Evolutionary conservation across 106 monocot species (phyloP), one percentile per base, ranked within the genome.

Genomic region (Allium sativum): DNA sequence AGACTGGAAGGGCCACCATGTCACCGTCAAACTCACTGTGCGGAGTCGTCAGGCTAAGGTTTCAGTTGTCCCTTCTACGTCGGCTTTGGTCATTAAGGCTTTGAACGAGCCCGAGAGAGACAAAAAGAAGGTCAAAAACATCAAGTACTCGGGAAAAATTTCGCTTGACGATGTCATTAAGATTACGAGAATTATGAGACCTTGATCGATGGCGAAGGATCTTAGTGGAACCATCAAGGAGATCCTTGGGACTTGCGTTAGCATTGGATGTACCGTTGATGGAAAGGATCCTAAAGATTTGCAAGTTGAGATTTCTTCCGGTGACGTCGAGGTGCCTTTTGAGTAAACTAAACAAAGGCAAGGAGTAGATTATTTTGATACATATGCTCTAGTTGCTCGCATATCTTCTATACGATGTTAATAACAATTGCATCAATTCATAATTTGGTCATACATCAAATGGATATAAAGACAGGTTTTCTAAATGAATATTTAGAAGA

Each of bases 11-110:
- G 85, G 85, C 44, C 81, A 81, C 60, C 77, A 80, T 11, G 81
- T 85, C 40, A 85, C 85, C 59, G 81, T 85, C 15, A 85, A 81
- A 69, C 74, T 85, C 42, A 85, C 85, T 21, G 81, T 85, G 22
- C 85, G 81, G 74, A 85, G 81, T 44, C 77, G 81, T 15, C 85
- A 85, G 76, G 85, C 85, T 6, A 74, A 85, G 65, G 81, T 85
- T 53, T 59, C 68, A 53, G 77, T 85, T 18, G 85, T 85, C 7
- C 81, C 85, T 21, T 85, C 85, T 21, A 80, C 81, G 7, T 74
- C 85, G 19, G 80, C 85, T 8, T 69, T 85, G 2, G 81, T 85
- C 9, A 85, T 85, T 68, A 81, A 85, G 75, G 85, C 81, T 9
- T 65, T 85, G 17, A 85, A 85, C 69, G 85, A 85, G 62, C 85